Conservation (phyloP, 2,329 filamentous ascomycete species). For the Pseudogymnoascus sp. region DNA sequence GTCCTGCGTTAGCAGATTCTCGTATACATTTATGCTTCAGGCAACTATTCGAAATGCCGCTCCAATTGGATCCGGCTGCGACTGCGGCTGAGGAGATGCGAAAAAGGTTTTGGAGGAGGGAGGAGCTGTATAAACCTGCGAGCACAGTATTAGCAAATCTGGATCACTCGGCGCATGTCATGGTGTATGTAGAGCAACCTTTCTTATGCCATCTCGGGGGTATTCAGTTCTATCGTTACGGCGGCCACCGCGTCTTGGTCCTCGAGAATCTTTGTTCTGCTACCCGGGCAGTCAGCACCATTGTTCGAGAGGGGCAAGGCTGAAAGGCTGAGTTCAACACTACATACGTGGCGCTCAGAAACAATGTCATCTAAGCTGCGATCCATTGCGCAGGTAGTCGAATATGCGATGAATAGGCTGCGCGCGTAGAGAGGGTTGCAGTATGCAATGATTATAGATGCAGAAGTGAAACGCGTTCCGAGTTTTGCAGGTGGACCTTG, state of each 20-base stretch:
- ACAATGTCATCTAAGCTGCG: conserved; percentile 58
- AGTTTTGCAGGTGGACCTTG: conserved; percentile 5
- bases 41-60: conserved; percentile 15
- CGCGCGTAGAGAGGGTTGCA: background rate
- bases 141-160: conserved; percentile 4
- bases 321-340: background rate
- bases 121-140: conserved; percentile 29
- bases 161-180: conserved; percentile 11
- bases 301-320: background rate
- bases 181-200: conserved; percentile 45
- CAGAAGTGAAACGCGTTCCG: background rate
- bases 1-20: conserved; percentile 39
- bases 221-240: conserved; percentile 36
- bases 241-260: conserved; percentile 25
- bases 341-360: conserved; percentile 48
- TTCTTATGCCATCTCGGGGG: conserved; percentile 81
- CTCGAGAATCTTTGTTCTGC: conserved; percentile 19
- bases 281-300: background rate
- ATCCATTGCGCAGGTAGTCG: conserved; percentile 41
- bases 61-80: conserved; percentile 16
- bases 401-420: background rate
- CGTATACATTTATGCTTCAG: background rate
- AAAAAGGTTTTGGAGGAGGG: conserved; percentile 25
- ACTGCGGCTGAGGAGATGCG: conserved; percentile 10
- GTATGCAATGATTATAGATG: background rate